Evolutionary conservation across 2,329 filamentous ascomycete species (phyloP), one percentile per base, ranked within the genome.

Genomic region (Lasiodiplodia theobromae): DNA sequence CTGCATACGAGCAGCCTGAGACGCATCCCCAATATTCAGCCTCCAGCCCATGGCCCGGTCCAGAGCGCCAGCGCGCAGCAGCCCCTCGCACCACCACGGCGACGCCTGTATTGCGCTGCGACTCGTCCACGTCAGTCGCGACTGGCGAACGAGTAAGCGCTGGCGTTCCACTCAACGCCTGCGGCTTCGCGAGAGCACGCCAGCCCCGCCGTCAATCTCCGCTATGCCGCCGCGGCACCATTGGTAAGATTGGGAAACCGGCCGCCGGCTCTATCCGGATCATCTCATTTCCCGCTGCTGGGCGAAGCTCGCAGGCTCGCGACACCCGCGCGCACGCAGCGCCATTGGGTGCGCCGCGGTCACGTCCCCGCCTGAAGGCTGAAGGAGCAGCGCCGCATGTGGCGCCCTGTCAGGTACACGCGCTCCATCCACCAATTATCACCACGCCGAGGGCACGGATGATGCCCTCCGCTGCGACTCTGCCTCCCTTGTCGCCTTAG

Each of bases 171-270:
- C 38, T 31, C 25, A 28, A 8, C 52, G 25, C 28, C 49, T 51
- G 49, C 49, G 49, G 49, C 49, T 21, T 21, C 49, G 52, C 52
- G 52, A 51, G 14, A 18, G 47, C 47, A 21, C 47, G 51, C 58
- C 38, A 64, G 60, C 60, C 60, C 60, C 60, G 60, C 60, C 31
- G 51, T 52, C 60, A 64, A 57, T 64, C 60, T 64, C 60, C 60
- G 60, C 47, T n/a, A 40, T 64, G 60, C 28, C 47, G 47, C 60
- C 60, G 60, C 47, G 28, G 57, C 44, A 23, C 60, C 28, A 18
- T 21, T 14, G 28, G 47, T 64, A 52, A 64, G 47, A 64, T 64
- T 49, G 44, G 34, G 38, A 49, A 21, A 28, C 16, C 58, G 44
- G 38, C 58, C 44, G 28, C 44, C 60, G 60, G 60, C 28, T 37